Conservation (phyloP, 2,329 filamentous ascomycete species). For the Claviceps digitariae region DNA sequence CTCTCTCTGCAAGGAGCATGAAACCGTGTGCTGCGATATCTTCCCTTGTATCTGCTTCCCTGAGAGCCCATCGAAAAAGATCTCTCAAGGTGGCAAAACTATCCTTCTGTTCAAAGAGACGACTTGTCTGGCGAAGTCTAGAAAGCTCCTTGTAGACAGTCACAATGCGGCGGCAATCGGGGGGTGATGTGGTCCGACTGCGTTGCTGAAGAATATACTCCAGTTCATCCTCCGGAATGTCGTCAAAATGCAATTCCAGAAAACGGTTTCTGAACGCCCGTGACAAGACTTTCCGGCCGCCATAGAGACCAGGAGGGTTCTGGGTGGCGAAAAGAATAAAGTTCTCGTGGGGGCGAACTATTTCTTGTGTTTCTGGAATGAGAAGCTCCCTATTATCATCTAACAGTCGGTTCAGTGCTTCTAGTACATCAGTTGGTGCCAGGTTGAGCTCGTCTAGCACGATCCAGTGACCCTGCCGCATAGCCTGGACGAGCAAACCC, state of each 20-base stretch:
- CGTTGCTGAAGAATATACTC: conserved; percentile 82
- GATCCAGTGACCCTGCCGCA: conserved; percentile 92
- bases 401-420: conserved; percentile 86
- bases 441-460: conserved; percentile 95
- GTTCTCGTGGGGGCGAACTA: conserved; percentile 80
- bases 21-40: conserved; percentile 86
- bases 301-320: conserved; percentile 90
- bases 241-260: conserved; percentile 91
- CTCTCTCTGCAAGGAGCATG: conserved; percentile 89
- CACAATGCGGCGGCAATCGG: conserved; percentile 84
- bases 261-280: conserved; percentile 95
- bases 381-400: conserved; percentile 95
- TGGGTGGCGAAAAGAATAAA: conserved; percentile 99
- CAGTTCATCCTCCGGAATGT: conserved; percentile 90
- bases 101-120: conserved; percentile 92
- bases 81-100: conserved; percentile 95
- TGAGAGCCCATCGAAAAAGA: conserved; percentile 85
- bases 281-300: conserved; percentile 83
- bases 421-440: conserved; percentile 90
- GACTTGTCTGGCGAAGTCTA: conserved; percentile 71
- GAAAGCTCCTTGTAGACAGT: conserved; percentile 89
- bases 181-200: conserved; percentile 74
- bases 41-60: conserved; percentile 72
- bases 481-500: conserved; percentile 80
- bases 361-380: conserved; percentile 91